Percentiles rank a stretch among this genome's conserved stretches.
phyloP scores from a whole-genome alignment of 225 moss, liverwort and hornwort genomes.

The Asterella californica region DNA sequence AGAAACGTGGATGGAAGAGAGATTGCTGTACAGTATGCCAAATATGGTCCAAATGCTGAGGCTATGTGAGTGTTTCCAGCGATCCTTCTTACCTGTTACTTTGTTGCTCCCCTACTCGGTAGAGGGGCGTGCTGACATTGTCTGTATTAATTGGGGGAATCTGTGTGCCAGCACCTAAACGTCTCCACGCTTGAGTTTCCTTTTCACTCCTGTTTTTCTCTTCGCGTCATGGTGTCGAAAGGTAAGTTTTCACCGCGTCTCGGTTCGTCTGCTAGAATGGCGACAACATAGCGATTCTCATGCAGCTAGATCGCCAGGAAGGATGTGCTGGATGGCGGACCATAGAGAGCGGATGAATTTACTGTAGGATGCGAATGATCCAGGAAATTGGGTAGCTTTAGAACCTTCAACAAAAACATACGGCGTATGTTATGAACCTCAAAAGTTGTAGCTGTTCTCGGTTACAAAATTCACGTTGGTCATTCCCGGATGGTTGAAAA shows the following conservation, averaged over 20 bases:
- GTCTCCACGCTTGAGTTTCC: not conserved
- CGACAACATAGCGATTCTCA: not conserved
- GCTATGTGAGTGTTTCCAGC: conserved; percentile 40
- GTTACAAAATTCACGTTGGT: not conserved
- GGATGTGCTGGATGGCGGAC: not conserved
- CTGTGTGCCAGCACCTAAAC: not conserved
- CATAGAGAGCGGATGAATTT: not conserved
- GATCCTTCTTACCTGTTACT: not conserved
- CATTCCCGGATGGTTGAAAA: not conserved
- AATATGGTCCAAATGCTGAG: conserved; percentile 48
- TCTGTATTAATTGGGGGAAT: not conserved
- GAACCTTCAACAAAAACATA: not conserved
- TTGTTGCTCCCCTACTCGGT: not conserved
- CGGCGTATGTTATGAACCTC: not conserved
- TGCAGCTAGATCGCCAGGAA: not conserved
- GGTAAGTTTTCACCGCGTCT: not conserved
- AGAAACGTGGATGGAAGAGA: conserved; percentile 52
- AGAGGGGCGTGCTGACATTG: too few species aligned
- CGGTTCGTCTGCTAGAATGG: not conserved
- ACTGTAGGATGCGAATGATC: not conserved
- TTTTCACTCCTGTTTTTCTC: not conserved
- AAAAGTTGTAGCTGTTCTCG: not conserved
- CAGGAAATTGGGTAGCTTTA: not conserved
- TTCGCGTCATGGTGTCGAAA: not conserved
- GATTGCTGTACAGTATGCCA: conserved; percentile 48